Evolutionary conservation across 2,329 filamentous ascomycete genomes (phyloP), one percentile per base, ranked within the genome.

Genomic region (Paecilomyces sp.): DNA sequence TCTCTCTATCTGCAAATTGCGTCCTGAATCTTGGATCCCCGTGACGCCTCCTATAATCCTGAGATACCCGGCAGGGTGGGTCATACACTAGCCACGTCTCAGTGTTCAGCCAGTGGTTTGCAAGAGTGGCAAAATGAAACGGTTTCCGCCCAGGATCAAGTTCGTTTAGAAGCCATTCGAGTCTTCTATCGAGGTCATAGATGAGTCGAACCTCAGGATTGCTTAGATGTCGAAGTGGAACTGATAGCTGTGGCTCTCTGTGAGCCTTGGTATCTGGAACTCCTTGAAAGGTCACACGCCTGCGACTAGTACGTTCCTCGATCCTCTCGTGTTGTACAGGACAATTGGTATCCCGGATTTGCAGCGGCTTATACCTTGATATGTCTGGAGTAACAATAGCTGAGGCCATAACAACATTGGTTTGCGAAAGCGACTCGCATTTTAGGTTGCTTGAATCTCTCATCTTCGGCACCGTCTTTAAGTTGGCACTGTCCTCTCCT

Each of bases 71-170:
- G 30, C 73, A 76, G n/a, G 70, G 62, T 8, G 75, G 74, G 58
- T 77, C 74, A 50, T 70, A 67, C 30, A 77, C 73, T 22, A 74
- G 54, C 75, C 74, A 77, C 1, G 74, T 77, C 33, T 71, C 65
- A 50, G 62, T 68, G 57, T 76, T 78, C n/a, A 77, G 56, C 75
- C 75, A 78, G 59, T 77, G 76, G 55, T 76, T 77, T 33, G 74
- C 70, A 50, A 77, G 68, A 24, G 74, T 60, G 25, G 72, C 65
- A 58, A 77, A 77, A 60, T 76, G 73, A 57, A 72, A 76, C 5
- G 74, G 70, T 60, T 72, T 75, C 54, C 72, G 68, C 9, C 75
- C 76, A 5, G 76, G 75, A 4, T 69, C 73, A 24, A 72, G 67
- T 60, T 78, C 74, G 50, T 70, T 65, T 31, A 69, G 67, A 12